phyloP scores from a whole-genome alignment of 2,329 filamentous ascomycete species.

The Pseudogymnoascus sp. region DNA sequence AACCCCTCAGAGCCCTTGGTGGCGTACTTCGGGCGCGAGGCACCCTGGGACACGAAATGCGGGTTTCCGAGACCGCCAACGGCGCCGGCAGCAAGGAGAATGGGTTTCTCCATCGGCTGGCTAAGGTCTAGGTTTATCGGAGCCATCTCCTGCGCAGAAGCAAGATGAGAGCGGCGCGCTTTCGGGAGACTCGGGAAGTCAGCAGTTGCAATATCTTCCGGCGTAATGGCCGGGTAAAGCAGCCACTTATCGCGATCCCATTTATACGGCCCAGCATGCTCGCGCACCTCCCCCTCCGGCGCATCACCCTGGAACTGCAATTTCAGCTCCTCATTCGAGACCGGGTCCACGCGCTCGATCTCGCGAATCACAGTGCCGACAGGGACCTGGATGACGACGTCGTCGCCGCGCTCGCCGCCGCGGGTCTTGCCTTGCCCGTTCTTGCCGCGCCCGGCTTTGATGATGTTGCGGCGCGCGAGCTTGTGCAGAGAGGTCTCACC shows the following conservation, averaged over 20 bases:
- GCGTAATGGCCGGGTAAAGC: constrained; percentile 72
- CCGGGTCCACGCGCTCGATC: constrained; percentile 69
- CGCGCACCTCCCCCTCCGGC: constrained; percentile 20
- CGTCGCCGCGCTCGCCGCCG: constrained; percentile 75
- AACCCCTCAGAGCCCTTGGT: constrained; percentile 79
- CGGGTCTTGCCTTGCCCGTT: constrained; percentile 69
- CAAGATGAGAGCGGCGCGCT: constrained; percentile 50
- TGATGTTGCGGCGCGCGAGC: constrained; percentile 67
- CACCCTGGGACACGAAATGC: constrained; percentile 76
- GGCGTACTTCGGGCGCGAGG: constrained; percentile 75
- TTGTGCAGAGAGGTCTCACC: constrained; percentile 93
- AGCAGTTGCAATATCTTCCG: constrained; percentile 59
- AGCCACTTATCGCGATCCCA: constrained; percentile 68
- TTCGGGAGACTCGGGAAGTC: constrained; percentile 52
- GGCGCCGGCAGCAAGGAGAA: constrained; percentile 80
- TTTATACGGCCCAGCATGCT: constrained; percentile 32
- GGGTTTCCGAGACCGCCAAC: constrained; percentile 89
- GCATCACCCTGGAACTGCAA: constrained; percentile 21
- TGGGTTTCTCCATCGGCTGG: constrained; percentile 71
- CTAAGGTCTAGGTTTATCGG: constrained; percentile 70
- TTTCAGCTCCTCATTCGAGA: constrained; percentile 58
- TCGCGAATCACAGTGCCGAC: constrained; percentile 89
- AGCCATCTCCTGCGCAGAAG: constrained; percentile 55
- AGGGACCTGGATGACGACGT: constrained; percentile 82
- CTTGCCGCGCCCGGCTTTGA: constrained; percentile 69